Conservation (phyloP, 345 rosid species). For the sweet orange (Citrus sinensis) region DNA sequence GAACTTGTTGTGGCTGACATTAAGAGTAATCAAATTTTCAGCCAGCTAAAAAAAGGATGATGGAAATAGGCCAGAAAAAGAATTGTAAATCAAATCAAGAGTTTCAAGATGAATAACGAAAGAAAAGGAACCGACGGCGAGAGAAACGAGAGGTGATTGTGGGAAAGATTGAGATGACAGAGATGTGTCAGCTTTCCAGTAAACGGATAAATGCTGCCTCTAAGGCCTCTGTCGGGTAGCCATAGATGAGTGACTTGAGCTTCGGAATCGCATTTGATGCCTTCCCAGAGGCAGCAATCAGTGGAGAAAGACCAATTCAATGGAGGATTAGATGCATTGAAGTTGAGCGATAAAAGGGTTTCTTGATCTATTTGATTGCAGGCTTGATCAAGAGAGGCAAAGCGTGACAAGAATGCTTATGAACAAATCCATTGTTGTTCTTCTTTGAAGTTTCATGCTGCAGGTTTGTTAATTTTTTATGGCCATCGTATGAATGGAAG, state of each 20-base stretch:
- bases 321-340: not conserved
- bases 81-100: not conserved
- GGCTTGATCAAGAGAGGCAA: not conserved
- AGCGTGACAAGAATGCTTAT: not conserved
- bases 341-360: not conserved
- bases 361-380: not conserved
- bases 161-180: too few species aligned
- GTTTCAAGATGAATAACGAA: not conserved
- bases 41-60: not conserved
- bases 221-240: slow-evolving; percentile 12
- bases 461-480: not conserved
- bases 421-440: not conserved
- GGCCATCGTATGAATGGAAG: not conserved
- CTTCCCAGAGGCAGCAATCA: slow-evolving; percentile 13
- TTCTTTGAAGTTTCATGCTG: not conserved
- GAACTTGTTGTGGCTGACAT: not conserved
- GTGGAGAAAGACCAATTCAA: not conserved
- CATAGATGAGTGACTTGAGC: not conserved
- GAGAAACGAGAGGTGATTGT: not conserved
- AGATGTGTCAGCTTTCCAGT: too few species aligned
- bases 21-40: not conserved
- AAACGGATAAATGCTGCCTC: not conserved
- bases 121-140: not conserved
- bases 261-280: slow-evolving; percentile 1
- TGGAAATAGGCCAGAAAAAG: not conserved